These are phyloP conservation scores for Usnea hakonensis DNA, from an alignment of 495 filamentous ascomycete genomes.

Conservation along the genomic window DNA sequence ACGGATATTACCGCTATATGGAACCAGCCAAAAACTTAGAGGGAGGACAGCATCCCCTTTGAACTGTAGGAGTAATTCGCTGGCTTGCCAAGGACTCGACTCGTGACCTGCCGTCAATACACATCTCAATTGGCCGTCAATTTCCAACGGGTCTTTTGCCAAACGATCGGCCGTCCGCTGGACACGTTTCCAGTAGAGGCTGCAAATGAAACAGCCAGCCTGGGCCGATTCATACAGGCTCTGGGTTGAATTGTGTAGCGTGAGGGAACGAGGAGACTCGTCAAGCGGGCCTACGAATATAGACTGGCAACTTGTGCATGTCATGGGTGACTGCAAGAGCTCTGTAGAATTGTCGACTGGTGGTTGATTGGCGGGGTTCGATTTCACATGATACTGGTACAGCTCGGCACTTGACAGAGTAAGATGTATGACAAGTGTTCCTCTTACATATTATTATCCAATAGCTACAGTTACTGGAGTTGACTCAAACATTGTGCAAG, in stretches of 20 bases:
- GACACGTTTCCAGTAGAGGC: background rate
- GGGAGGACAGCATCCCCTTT: background rate
- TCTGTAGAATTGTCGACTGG: too few species aligned
- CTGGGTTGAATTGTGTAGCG: background rate
- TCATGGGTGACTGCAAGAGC: background rate
- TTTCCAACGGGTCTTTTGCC: background rate
- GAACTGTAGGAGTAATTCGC: background rate
- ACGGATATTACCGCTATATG: background rate
- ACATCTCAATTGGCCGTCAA: background rate
- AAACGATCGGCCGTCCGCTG: background rate
- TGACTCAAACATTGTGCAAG: too few species aligned
- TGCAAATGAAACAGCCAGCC: too few species aligned
- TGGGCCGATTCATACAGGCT: background rate
- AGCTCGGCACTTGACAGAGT: too few species aligned
- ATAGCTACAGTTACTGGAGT: too few species aligned
- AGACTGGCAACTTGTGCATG: background rate
- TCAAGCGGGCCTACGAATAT: background rate
- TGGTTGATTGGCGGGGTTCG: too few species aligned
- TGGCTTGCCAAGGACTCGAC: background rate
- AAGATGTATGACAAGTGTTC: too few species aligned
- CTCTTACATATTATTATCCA: too few species aligned
- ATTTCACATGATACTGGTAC: too few species aligned
- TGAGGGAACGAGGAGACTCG: background rate
- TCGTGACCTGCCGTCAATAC: background rate
- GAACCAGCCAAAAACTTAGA: background rate